These are phyloP conservation scores for Lactifluus echinatus DNA, from an alignment of 768 basidiomycete genomes.

Conservation along the genomic window DNA sequence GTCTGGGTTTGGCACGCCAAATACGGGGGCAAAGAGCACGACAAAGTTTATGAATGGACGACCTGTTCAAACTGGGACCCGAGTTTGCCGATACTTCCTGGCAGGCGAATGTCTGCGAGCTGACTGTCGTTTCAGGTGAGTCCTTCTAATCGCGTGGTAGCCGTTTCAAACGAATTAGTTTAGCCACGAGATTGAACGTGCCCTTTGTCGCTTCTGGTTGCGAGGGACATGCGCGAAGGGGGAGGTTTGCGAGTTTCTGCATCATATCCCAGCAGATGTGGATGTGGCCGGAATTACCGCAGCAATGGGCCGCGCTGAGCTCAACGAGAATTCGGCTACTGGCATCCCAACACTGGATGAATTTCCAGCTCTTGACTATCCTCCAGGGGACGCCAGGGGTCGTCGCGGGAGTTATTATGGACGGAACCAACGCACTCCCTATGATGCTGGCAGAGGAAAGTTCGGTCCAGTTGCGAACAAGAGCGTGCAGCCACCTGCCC, in stretches of 20 bases:
- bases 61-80: constrained; percentile 50
- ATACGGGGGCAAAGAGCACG: constrained; percentile 23
- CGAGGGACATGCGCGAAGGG: constrained; percentile 96
- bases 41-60: constrained; percentile 46
- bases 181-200: constrained; percentile 92
- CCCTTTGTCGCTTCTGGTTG: constrained; percentile 95
- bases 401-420: constrained; percentile 35
- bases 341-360: constrained; percentile 46
- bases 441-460: constrained; percentile 81
- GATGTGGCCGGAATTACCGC: constrained; percentile 64
- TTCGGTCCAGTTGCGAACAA: constrained; percentile 91
- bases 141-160: constrained; percentile 4
- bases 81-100: constrained; percentile 94
- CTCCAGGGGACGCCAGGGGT: constrained; percentile 32
- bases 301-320: constrained; percentile 57
- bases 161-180: constrained; percentile 11
- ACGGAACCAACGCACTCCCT: constrained; percentile 35
- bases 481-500: constrained; percentile 27
- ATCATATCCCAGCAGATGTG: constrained; percentile 80
- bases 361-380: constrained; percentile 53
- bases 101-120: constrained; percentile 93
- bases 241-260: constrained; percentile 92
- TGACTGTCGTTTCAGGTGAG: constrained; percentile 96
- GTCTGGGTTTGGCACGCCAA: constrained; percentile 26
- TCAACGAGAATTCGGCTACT: constrained; percentile 35